A percentile compares a stretch with the other conserved stretches of the same genome.
Evolutionary conservation across 2,329 filamentous ascomycete species (phyloP).

Genomic region (Phaeosphaeriaceae sp.): DNA sequence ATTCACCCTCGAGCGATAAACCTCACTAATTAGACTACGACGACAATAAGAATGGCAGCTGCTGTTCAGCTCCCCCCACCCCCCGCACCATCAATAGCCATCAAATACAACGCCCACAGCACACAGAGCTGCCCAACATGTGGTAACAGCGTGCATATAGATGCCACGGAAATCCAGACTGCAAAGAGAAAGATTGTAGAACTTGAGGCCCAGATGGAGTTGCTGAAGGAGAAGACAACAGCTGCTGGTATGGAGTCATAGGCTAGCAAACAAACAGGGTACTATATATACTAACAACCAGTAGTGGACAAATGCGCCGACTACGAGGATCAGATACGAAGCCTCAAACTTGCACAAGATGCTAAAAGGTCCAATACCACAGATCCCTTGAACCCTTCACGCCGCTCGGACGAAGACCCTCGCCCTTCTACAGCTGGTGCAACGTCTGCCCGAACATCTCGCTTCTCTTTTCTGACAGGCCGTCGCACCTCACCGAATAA

Average conservation of each 20-base stretch:
- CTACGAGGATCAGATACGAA: conserved; percentile 78
- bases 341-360: conserved; percentile 48
- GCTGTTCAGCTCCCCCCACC: conserved; percentile 17
- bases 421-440: conserved; percentile 40
- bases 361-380: conserved; percentile 29
- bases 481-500: conserved; percentile 45
- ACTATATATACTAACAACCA: conserved; percentile 5
- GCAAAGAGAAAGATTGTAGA: conserved; percentile 52
- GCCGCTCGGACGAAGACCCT: conserved; percentile 33
- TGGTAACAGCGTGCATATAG: conserved; percentile 26
- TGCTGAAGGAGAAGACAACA: conserved; percentile 74
- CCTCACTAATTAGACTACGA: neutral
- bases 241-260: conserved; percentile 58
- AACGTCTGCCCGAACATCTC: conserved; percentile 40
- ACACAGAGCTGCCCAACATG: conserved; percentile 42
- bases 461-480: conserved; percentile 53
- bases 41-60: conserved; percentile 23
- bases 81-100: conserved; percentile 24
- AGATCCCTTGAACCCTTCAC: conserved; percentile 21
- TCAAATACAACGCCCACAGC: conserved; percentile 24
- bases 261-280: neutral
- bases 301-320: conserved; percentile 68
- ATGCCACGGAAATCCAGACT: conserved; percentile 21
- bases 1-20: neutral
- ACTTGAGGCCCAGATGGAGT: conserved; percentile 72